These are phyloP conservation scores for Jacaranda mimosifolia DNA, from an alignment of 257 asterid species.

Conservation along the genomic window DNA sequence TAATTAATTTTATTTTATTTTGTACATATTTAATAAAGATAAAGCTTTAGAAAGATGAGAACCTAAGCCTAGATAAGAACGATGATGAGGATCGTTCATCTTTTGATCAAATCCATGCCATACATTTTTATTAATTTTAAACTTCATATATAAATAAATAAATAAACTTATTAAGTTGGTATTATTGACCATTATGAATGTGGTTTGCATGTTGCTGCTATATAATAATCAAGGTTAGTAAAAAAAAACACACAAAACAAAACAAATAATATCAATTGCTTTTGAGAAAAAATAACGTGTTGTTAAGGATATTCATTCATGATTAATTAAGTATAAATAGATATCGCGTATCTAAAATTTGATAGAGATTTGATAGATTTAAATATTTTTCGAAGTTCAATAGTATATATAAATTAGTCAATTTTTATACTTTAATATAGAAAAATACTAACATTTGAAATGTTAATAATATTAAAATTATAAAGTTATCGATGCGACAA, in stretches of 20 bases:
- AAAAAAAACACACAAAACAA: too few species aligned
- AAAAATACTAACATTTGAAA: too few species aligned
- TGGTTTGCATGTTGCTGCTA: constrained; percentile 33
- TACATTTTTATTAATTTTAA: background rate
- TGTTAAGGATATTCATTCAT: background rate
- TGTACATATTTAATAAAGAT: background rate
- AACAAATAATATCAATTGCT: too few species aligned
- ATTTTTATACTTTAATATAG: too few species aligned
- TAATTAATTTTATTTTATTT: background rate
- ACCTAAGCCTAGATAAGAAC: constrained; percentile 37
- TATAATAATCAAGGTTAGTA: background rate
- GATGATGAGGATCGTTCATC: constrained; percentile 35
- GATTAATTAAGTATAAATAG: background rate
- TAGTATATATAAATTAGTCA: too few species aligned
- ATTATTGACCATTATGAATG: constrained; percentile 27
- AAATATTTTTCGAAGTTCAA: too few species aligned
- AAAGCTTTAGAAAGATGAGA: background rate
- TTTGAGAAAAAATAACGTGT: background rate
- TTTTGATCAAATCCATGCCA: constrained; percentile 32
- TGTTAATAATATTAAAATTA: too few species aligned
- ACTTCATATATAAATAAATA: background rate
- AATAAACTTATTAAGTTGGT: background rate
- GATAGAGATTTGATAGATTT: too few species aligned
- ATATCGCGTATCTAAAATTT: too few species aligned
- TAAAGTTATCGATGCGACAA: too few species aligned